Percentiles rank a stretch among this genome's conserved stretches.
Conservation (phyloP, 768 basidiomycete species). For the Auricularia sp. region DNA sequence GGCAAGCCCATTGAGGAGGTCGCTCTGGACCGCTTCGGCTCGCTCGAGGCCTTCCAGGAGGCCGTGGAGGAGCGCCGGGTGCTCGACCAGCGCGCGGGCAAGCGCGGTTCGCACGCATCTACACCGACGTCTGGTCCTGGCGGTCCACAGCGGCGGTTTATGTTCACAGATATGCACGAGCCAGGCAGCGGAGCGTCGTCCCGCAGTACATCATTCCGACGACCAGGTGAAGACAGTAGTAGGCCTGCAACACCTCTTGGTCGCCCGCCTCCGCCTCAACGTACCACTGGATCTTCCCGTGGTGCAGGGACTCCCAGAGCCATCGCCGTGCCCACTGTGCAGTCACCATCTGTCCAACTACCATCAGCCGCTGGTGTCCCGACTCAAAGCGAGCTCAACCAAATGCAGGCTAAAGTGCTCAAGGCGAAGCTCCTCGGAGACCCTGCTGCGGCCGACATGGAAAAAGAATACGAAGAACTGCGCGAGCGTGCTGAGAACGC, state of each 20-base stretch:
- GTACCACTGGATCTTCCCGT: not conserved
- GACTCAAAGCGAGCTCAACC: constrained; percentile 53
- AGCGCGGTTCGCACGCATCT: constrained; percentile 30
- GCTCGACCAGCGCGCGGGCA: constrained; percentile 71
- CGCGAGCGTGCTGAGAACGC: constrained; percentile 30
- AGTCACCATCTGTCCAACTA: constrained; percentile 12
- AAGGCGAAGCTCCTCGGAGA: constrained; percentile 81
- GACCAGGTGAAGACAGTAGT: constrained; percentile 60
- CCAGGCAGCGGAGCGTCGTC: constrained; percentile 53
- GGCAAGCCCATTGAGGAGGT: constrained; percentile 61
- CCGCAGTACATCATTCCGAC: constrained; percentile 79
- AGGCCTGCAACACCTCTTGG: constrained; percentile 49
- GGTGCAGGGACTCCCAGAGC: not conserved
- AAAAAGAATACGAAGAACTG: constrained; percentile 78
- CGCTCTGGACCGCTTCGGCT: constrained; percentile 81
- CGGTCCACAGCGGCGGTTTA: constrained; percentile 34
- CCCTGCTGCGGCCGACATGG: constrained; percentile 66
- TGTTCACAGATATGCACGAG: constrained; percentile 46
- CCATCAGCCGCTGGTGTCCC: constrained; percentile 17
- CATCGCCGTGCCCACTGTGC: not conserved
- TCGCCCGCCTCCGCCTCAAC: constrained; percentile 21
- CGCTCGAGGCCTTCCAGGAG: constrained; percentile 76
- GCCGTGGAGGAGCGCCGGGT: constrained; percentile 79
- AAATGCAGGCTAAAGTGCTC: constrained; percentile 84
- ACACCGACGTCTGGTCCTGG: constrained; percentile 23